Evolutionary conservation across 257 asterid genomes (phyloP), one percentile per base, ranked within the genome.

Genomic region (Solanum chilense): DNA sequence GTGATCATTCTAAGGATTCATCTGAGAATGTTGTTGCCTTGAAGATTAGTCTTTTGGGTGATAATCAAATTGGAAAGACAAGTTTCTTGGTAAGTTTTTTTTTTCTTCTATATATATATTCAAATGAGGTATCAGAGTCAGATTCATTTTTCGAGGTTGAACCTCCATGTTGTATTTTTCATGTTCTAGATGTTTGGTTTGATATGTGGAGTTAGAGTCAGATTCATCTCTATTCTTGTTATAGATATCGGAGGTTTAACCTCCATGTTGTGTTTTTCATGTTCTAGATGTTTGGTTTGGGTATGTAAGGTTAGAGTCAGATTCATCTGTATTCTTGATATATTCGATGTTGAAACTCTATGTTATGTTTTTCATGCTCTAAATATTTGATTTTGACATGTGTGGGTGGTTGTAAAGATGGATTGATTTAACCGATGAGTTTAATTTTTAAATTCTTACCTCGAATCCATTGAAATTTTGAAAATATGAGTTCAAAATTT

Each of bases 11-110:
- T 44, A 89, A 52, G 62, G 94, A 94, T 87, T 88, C 94, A 0
- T 90, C 97, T 7, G 97, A 95, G 85, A 14, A 81, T 89, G 87
- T 94, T 64, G 98, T 95, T 29, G 35, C 93, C 0, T 85, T 95
- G 88, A 95, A 94, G 92, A 95, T 95, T 39, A 86, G 94, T 41
- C 91, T 95, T 74, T 91, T 92, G 49, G 98, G 98, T 10, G 98
- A 95, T 89, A 66, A 87, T 42, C 90, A 89, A 37, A 92, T 90
- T 64, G 98, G 98, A 16, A 95, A 95, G 89, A 89, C 96, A 18
- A 91, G 94, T 85, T 94, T 94, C 86, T 87, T 94, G 92, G 96
- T 92, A 2, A 88, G 93, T 83, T 56, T 12, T n/a, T 47, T 6
- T 15, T 0, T 20, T 27, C 15, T 3, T 70, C 6, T 3, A 12